A percentile compares a stretch with the other conserved stretches of the same genome.
Evolutionary conservation across 148 eudicot genomes (phyloP).

Genomic region (Polygonum maritimum): DNA sequence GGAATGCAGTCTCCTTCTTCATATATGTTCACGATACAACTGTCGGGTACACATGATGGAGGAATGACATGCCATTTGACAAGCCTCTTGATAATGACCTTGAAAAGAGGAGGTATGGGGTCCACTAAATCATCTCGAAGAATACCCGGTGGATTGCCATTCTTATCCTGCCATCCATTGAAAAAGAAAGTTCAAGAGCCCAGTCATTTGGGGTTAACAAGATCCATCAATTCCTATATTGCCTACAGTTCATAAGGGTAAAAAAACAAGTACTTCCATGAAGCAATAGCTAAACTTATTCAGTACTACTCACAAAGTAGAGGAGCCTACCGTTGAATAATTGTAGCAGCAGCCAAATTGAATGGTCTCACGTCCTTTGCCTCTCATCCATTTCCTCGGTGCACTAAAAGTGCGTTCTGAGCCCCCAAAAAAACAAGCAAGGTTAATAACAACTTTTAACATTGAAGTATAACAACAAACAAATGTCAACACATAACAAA

Average conservation of each 20-base stretch:
- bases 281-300: background rate
- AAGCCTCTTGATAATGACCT: constrained; percentile 73
- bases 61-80: constrained; percentile 89
- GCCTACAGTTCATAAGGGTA: background rate
- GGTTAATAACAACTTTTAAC: background rate
- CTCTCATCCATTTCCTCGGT: constrained; percentile 93
- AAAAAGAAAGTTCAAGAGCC: background rate
- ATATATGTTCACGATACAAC: constrained; percentile 91
- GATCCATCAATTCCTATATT: background rate
- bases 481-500: background rate
- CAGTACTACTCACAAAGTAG: background rate
- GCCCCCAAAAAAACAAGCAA: background rate
- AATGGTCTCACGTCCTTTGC: constrained; percentile 88
- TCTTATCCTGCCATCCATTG: constrained; percentile 61
- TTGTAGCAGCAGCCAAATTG: constrained; percentile 92
- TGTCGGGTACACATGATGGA: constrained; percentile 84
- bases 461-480: background rate
- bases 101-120: constrained; percentile 72
- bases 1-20: constrained; percentile 97
- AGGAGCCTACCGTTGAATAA: constrained; percentile 44
- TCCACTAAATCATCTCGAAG: constrained; percentile 58
- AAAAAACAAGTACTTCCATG: background rate
- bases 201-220: background rate
- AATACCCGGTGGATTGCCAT: constrained; percentile 92
- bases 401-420: constrained; percentile 83